Conservation (phyloP, 2,329 filamentous ascomycete genomes). For the Apiospora sp. region DNA sequence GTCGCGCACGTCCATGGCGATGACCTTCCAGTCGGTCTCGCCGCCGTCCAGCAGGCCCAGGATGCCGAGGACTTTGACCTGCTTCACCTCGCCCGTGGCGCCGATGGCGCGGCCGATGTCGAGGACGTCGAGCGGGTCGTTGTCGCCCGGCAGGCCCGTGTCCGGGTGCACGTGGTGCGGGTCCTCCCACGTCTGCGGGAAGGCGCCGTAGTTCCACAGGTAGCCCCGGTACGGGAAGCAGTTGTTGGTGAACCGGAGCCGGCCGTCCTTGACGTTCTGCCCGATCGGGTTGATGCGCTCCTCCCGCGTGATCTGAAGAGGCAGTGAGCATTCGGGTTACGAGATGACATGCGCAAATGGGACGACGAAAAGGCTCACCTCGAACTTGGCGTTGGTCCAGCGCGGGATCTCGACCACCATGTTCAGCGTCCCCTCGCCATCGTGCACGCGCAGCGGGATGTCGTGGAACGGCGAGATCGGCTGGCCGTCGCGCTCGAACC, state of each 20-base stretch:
- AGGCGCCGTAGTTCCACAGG: constrained; percentile 99
- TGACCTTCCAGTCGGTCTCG: constrained; percentile 99
- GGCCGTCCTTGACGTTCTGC: constrained; percentile 98
- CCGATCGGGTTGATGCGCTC: constrained; percentile 96
- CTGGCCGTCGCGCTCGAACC: constrained; percentile 92
- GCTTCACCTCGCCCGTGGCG: constrained; percentile 93
- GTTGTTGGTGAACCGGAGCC: constrained; percentile 96
- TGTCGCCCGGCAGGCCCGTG: constrained; percentile 97
- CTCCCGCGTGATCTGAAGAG: constrained; percentile 87
- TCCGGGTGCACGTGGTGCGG: constrained; percentile 91
- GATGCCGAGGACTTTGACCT: constrained; percentile 97
- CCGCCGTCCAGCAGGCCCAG: constrained; percentile 98
- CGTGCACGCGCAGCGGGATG: constrained; percentile 93
- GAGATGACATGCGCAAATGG: neutral
- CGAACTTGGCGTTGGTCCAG: constrained; percentile 98
- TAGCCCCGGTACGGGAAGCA: constrained; percentile 99
- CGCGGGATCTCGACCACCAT: constrained; percentile 98
- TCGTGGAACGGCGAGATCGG: constrained; percentile 95
- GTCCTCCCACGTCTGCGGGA: constrained; percentile 98
- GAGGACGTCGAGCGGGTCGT: constrained; percentile 96
- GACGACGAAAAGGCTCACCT: constrained; percentile 66
- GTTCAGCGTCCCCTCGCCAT: constrained; percentile 92
- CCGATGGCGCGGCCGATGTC: constrained; percentile 96
- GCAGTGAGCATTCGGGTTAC: constrained; percentile 2
- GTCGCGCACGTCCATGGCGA: constrained; percentile 96